Base-by-base conservation (phyloP, 2,329 filamentous ascomycete species). In the Penicillium sp. region DNA sequence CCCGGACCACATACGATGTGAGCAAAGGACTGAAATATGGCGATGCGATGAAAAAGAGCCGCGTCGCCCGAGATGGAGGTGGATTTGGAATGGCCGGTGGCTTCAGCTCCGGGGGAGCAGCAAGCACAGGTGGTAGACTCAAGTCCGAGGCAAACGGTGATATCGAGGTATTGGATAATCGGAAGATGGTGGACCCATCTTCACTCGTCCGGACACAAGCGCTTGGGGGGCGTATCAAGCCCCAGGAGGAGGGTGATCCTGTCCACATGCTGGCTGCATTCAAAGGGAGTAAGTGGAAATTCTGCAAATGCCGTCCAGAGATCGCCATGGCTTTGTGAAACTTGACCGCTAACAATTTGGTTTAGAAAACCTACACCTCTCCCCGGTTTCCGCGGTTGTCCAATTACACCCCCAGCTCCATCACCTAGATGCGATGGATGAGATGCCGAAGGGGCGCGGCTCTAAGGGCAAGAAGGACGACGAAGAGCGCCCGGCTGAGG, bases 241-340 rank as follows among this genome's bases (percentile, higher is more conserved):
- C 84, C 33, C 78, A 85, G 2, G 84, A 86, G 58, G 83, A 87
- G 58, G 87, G 88, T 18, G 87, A 90, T 59, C 83, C 84, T 7
- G 76, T 80, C 59, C 96, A 96, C 75, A 95, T 97, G 86, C 81
- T 97, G 43, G 94, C 91, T 23, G 88, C 91, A n/a, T 97, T 97
- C 69, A 84, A 88, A 68, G 87, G 87, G 45, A 84, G 90, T 93
- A 73, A 62, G 85, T 78, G 18, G 15, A 51, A 24, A 15, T 18
- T 46, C 4, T 12, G 7, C 9, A 29, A 40, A 27, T 12, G 26
- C 13, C 10, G 9, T 40, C 21, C 15, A 13, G 15, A 12, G 6
- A 20, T 17, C 9, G 37, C 26, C 7, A 27, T 24, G 12, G n/a
- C 20, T 43, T 15, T 23, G 30, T 51, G 27, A 43, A 1, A 5